These are phyloP conservation scores for Phytophthora podocarpi DNA, from an alignment of 352 stramenopile genomes.

Conservation along the genomic window DNA sequence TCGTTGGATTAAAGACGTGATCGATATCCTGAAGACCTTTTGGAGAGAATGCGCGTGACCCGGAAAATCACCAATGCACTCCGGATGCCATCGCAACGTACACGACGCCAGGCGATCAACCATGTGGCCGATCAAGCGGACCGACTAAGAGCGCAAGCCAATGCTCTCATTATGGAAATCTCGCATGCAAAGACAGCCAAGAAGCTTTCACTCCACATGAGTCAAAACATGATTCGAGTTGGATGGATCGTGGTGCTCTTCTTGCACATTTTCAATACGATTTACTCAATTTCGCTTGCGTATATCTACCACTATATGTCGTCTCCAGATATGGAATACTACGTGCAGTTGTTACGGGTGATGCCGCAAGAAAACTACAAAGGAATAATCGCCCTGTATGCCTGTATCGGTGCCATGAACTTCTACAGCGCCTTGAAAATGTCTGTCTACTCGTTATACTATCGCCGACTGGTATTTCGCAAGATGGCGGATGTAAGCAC, in stretches of 20 bases:
- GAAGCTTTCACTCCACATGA: slow-evolving; percentile 29
- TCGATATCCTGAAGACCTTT: neutral
- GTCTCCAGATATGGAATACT: slow-evolving; percentile 35
- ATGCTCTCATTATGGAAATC: slow-evolving; percentile 25
- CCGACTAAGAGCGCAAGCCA: slow-evolving; percentile 21
- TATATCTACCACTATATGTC: slow-evolving; percentile 39
- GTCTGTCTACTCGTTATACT: slow-evolving; percentile 33
- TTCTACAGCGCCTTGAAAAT: slow-evolving; percentile 33
- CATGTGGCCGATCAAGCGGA: slow-evolving; percentile 19
- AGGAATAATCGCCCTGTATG: slow-evolving; percentile 25
- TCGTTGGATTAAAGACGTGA: neutral
- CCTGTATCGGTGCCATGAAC: slow-evolving; percentile 30
- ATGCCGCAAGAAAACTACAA: slow-evolving; percentile 41
- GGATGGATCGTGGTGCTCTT: slow-evolving; percentile 35
- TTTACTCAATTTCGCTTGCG: slow-evolving; percentile 27
- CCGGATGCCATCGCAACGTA: neutral
- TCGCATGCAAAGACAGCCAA: slow-evolving; percentile 22
- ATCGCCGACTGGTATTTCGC: slow-evolving; percentile 30
- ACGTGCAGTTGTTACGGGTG: slow-evolving; percentile 33
- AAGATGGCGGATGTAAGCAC: neutral
- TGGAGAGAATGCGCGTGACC: neutral
- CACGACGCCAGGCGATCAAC: slow-evolving; percentile 6
- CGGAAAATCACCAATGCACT: slow-evolving; percentile 10
- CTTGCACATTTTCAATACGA: slow-evolving; percentile 35
- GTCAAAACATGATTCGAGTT: slow-evolving; percentile 14